Evolutionary conservation across 2,329 filamentous ascomycete species (phyloP).

Genomic region (Aspergillus chevalieri): DNA sequence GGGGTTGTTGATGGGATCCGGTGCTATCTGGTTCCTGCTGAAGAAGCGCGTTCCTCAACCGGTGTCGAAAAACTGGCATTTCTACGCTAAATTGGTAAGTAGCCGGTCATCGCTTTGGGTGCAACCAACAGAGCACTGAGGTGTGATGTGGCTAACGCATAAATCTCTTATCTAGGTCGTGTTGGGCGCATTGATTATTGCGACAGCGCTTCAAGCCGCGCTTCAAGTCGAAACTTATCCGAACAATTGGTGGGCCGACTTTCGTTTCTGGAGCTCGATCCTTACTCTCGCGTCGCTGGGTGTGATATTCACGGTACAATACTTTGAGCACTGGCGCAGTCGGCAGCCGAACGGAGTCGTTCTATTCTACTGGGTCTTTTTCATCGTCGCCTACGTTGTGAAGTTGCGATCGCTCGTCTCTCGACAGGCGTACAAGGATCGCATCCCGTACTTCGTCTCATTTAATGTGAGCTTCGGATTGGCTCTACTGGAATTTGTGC

Average conservation of each 20-base stretch:
- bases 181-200: constrained; percentile 61
- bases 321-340: constrained; percentile 76
- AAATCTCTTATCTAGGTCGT: constrained; percentile 43
- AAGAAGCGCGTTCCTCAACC: constrained; percentile 61
- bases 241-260: constrained; percentile 69
- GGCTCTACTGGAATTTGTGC: constrained; percentile 61
- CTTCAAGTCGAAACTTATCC: constrained; percentile 68
- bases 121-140: not conserved
- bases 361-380: constrained; percentile 86
- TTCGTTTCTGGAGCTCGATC: constrained; percentile 76
- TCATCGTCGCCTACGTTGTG: constrained; percentile 69
- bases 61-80: constrained; percentile 80
- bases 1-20: constrained; percentile 69
- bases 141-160: not conserved
- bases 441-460: constrained; percentile 68
- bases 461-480: constrained; percentile 69
- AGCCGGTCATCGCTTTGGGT: not conserved
- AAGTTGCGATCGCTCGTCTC: constrained; percentile 82
- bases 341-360: constrained; percentile 82
- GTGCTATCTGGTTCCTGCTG: constrained; percentile 74
- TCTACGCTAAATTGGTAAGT: constrained; percentile 82
- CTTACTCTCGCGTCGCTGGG: constrained; percentile 65
- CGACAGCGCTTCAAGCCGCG: constrained; percentile 64
- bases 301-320: constrained; percentile 74
- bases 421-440: constrained; percentile 62